phyloP scores from a whole-genome alignment of 441 rosid genomes.

The Hura crepitans region DNA sequence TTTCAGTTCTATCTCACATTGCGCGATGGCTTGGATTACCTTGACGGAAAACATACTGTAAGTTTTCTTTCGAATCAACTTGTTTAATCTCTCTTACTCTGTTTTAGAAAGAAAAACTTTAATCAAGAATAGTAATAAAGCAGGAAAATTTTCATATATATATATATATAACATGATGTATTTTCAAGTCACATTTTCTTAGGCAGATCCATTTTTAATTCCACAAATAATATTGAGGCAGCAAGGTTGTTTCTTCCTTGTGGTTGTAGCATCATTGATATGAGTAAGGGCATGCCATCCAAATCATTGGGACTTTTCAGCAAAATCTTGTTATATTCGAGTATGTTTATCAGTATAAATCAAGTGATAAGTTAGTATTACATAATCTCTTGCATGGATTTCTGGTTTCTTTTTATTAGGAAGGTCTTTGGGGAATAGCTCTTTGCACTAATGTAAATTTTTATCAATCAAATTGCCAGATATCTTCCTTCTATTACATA shows the following conservation, averaged over 20 bases:
- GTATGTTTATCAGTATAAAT: background rate
- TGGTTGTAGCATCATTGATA: background rate
- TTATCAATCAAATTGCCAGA: background rate
- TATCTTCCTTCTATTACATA: background rate
- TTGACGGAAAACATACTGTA: conserved; percentile 95
- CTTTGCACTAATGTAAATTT: background rate
- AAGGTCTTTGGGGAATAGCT: background rate
- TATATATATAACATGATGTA: no score
- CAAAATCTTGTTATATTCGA: background rate
- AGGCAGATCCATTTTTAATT: background rate
- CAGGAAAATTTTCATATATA: no score
- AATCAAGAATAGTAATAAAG: background rate
- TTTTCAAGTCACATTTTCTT: background rate
- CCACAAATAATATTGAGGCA: background rate
- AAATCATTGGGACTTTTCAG: background rate
- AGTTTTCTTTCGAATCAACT: conserved; percentile 29
- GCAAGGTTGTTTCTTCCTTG: background rate
- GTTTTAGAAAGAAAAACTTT: background rate
- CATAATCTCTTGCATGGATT: background rate
- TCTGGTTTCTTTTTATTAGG: background rate
- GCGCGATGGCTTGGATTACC: conserved; percentile 88
- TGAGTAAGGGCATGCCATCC: background rate
- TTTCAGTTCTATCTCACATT: conserved; percentile 87
- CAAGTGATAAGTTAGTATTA: background rate
- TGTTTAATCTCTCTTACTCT: background rate